Evolutionary conservation across 208 protist genomes (phyloP), one percentile per base, ranked within the genome.

Genomic region (Blechomonas ayalai): DNA sequence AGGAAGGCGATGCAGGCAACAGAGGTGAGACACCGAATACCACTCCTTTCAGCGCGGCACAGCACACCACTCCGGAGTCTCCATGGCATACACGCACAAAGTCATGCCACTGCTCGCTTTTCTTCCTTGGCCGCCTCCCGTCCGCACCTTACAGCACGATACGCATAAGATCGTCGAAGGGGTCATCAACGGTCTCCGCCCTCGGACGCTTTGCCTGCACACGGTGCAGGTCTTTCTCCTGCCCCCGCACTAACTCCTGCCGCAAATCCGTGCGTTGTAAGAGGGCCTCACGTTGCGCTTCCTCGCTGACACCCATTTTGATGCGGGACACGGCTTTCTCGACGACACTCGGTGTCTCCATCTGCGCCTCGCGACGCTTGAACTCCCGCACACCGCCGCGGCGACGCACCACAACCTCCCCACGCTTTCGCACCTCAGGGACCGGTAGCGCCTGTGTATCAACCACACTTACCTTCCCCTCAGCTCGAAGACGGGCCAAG

Each of bases 251-350:
- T 31, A 88, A 45, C 44, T 73, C 53, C 29, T 59, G 67, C 2
- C 77, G 71, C 28, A 92, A 52, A 19, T 83, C 80, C 24, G 59
- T 55, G 36, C 78, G 67, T 59, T 82, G 73, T 38, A 88, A 66
- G 15, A 85, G 56, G 31, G 65, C 54, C 35, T 69, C 65, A 22
- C 79, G 56, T 62, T 92, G 84, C 47, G 80, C 65, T 50, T 90
- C 84, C 48, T 89, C 77, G 47, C 84, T 92, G 4, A 89, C 72
- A 19, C 84, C 84, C 77, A 92, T 84, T 45, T 73, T 70, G 18
- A 92, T 73, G 24, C 78, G 67, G 46, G 78, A 69, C 24, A 79
- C 65, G 15, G 78, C 75, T 23, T 55, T 58, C 53, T 82, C 77
- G 19, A 92, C 45, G n/a, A 75, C 73, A 27, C 66, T 70, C 13